Evolutionary conservation across 768 basidiomycete species (phyloP).

Genomic region (Boletus barrowsii): DNA sequence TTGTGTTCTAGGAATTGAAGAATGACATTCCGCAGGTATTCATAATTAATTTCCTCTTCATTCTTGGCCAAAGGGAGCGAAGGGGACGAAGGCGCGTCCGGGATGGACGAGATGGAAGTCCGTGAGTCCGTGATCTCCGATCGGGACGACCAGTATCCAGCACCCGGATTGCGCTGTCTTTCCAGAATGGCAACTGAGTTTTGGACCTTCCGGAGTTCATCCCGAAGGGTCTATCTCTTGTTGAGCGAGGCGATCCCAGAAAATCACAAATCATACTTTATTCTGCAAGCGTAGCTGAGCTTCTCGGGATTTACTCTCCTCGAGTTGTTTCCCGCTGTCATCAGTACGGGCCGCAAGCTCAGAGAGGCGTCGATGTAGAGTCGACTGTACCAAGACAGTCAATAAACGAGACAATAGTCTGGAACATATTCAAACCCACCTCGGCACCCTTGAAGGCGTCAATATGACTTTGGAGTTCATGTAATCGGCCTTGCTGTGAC

Average conservation of each 20-base stretch:
- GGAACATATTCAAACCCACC: constrained; percentile 40
- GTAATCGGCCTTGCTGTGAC: constrained; percentile 48
- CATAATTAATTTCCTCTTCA: constrained; percentile 92
- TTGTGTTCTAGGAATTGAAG: constrained; percentile 97
- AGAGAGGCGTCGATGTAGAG: constrained; percentile 42
- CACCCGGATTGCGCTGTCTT: constrained; percentile 87
- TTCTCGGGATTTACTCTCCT: constrained; percentile 72
- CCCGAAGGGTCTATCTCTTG: constrained; percentile 71
- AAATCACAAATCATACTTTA: constrained; percentile 53
- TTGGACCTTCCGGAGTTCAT: constrained; percentile 94
- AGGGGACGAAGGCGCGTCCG: constrained; percentile 37
- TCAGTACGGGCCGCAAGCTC: constrained; percentile 50
- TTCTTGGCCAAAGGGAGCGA: constrained; percentile 37
- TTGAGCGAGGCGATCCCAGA: constrained; percentile 3
- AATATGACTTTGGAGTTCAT: constrained; percentile 52
- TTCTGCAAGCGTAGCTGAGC: constrained; percentile 68
- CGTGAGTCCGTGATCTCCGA: constrained; percentile 33
- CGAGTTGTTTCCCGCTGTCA: constrained; percentile 61
- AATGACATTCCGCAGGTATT: constrained; percentile 94
- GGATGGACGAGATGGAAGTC: constrained; percentile 41
- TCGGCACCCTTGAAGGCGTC: constrained; percentile 55
- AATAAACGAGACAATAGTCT: not conserved
- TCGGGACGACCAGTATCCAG: constrained; percentile 82
- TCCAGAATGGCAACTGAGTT: constrained; percentile 88
- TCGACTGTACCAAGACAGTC: constrained; percentile 35